A percentile compares a stretch with the other conserved stretches of the same genome.
phyloP scores from a whole-genome alignment of 179 eudicot genomes.

The Spergularia azorica region DNA sequence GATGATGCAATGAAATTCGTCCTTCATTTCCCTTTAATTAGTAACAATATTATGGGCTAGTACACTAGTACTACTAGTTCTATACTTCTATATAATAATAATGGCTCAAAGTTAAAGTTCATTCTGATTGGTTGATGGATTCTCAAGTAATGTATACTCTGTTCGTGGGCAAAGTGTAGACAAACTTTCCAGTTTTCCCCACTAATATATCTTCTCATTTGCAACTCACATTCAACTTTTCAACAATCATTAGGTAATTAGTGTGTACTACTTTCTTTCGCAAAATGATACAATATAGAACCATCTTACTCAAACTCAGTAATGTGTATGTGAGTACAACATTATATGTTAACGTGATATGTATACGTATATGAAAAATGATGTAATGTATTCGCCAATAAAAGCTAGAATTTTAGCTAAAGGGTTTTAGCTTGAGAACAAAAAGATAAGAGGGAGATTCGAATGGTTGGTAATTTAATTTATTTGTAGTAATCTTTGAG shows the following conservation, averaged over 20 bases:
- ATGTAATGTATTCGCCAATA: no score
- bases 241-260: background rate
- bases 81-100: background rate
- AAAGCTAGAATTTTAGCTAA: no score
- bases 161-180: conserved; percentile 16
- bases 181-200: background rate
- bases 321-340: no score
- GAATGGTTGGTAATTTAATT: no score
- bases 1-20: conserved; percentile 16
- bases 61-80: background rate
- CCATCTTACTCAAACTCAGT: no score
- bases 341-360: no score
- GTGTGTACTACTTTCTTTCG: background rate
- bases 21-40: conserved; percentile 1
- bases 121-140: conserved; percentile 19
- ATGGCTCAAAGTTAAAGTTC: background rate
- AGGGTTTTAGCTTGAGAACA: no score
- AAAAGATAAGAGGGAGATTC: no score
- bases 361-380: no score
- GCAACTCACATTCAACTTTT: background rate
- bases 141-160: conserved; percentile 8
- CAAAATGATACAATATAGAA: no score
- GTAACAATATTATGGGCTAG: conserved; percentile 1
- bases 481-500: no score
- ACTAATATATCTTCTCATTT: background rate